Base-by-base conservation (phyloP, 345 rosid species). In the Populus nigra region DNA sequence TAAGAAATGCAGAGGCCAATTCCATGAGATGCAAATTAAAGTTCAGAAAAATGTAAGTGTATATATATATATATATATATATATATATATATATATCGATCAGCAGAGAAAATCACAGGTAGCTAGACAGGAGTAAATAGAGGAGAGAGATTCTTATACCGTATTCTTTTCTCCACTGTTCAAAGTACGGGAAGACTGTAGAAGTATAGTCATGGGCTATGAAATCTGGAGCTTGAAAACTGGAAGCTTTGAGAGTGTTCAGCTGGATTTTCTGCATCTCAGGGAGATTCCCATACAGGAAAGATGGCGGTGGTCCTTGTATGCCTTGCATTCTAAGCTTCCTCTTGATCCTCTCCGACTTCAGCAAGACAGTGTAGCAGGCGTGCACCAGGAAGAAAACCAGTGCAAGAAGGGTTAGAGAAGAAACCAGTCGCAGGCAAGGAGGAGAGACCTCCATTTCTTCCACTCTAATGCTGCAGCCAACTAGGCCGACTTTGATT, bases 191-290 rank as follows among this genome's bases (percentile, higher is more conserved):
- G 73, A 92, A 93, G 77, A 93, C 83, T 18, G 93, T 83, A 39
- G 91, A 88, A 17, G 98, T 86, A 71, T 89, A 90, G 81, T 93
- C 95, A 73, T 88, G 97, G 4, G 88, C 89, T 13, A 92, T 76
- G 45, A 89, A 81, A 23, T 83, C 82, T 41, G 49, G 66, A 47
- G 16, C 69, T 16, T 74, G 78, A 68, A 25, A 39, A 11, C 7
- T 22, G 65, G 76, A 43, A 5, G 45, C 33, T 65, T 39, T 61
- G 3, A 22, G 53, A 3, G 77, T 79, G 50, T 75, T 77, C 7
- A 79, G 62, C 27, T 89, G 88, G 72, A 92, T 85, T 27, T 36
- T 82, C 65, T 88, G 89, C 93, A 91, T 93, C 90, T 90, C 93
- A 41, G 89, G 77, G 12, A 86, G 80, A 73, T 91, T 93, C 20